phyloP scores from a whole-genome alignment of 176 grass and related monocot species.

The Hordeum vulgare region DNA sequence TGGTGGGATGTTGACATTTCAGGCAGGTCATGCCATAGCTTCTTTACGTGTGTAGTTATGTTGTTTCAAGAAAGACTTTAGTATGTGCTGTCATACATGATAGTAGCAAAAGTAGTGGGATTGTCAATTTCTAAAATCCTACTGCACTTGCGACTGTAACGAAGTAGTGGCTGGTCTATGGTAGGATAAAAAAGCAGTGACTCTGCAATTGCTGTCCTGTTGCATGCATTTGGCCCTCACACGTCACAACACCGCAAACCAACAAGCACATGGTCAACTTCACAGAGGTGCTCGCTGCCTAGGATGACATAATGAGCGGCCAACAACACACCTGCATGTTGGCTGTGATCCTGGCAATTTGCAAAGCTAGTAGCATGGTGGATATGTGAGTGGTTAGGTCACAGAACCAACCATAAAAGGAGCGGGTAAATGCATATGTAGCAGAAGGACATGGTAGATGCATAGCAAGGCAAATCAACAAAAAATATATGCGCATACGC shows the following conservation, averaged over 20 bases:
- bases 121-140: constrained; percentile 33
- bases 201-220: constrained; percentile 24
- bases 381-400: constrained; percentile 35
- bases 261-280: constrained; percentile 46
- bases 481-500: constrained; percentile 26
- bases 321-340: constrained; percentile 39
- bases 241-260: neutral
- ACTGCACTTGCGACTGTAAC: neutral
- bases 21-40: constrained; percentile 15
- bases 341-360: constrained; percentile 24
- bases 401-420: constrained; percentile 26
- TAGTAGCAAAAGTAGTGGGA: constrained; percentile 37
- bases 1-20: constrained; percentile 10
- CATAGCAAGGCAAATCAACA: constrained; percentile 32
- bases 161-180: constrained; percentile 9
- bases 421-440: constrained; percentile 15
- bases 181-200: constrained; percentile 17
- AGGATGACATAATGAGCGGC: constrained; percentile 58
- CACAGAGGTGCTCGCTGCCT: constrained; percentile 40
- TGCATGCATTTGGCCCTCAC: constrained; percentile 34
- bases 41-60: constrained; percentile 19
- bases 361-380: constrained; percentile 20
- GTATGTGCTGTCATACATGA: constrained; percentile 18
- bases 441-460: constrained; percentile 6
- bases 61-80: constrained; percentile 25